Evolutionary conservation across 257 asterid genomes (phyloP).

Genomic region (Solanum peruvianum): DNA sequence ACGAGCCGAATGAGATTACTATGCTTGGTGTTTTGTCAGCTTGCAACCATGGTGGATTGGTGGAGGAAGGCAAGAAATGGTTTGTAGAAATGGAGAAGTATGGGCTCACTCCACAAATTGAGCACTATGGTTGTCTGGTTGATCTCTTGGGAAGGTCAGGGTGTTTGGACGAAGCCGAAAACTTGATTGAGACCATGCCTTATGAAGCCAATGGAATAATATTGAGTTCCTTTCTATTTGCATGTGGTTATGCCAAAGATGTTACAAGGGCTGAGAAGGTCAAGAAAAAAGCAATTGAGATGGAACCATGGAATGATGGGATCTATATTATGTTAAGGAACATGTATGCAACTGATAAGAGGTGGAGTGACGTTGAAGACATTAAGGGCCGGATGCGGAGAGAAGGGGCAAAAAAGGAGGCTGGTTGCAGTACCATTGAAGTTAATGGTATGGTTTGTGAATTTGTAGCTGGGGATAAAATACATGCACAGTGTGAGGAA

Average conservation of each 20-base stretch:
- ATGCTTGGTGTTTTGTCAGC: constrained; percentile 88
- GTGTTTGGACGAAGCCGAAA: constrained; percentile 72
- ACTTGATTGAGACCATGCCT: constrained; percentile 67
- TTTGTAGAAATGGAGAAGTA: constrained; percentile 49
- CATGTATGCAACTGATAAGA: constrained; percentile 73
- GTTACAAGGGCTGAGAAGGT: constrained; percentile 66
- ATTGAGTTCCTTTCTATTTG: constrained; percentile 72
- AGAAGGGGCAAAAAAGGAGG: constrained; percentile 79
- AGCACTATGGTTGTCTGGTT: constrained; percentile 81
- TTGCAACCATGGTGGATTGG: constrained; percentile 90
- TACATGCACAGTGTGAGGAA: constrained; percentile 29
- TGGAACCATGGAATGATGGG: constrained; percentile 82
- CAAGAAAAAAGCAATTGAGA: constrained; percentile 39
- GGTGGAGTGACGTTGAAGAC: constrained; percentile 80
- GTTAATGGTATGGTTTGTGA: constrained; percentile 44
- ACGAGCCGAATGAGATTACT: constrained; percentile 51
- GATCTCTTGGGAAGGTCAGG: constrained; percentile 92
- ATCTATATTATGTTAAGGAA: constrained; percentile 75
- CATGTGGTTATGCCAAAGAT: constrained; percentile 76
- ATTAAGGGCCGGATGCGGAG: constrained; percentile 53
- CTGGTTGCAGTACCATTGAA: constrained; percentile 71
- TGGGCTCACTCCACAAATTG: constrained; percentile 37
- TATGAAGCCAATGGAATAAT: constrained; percentile 81
- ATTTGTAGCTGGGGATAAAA: constrained; percentile 57
- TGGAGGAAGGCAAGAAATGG: constrained; percentile 80